phyloP scores from a whole-genome alignment of 306 rosid genomes.

The Dryas alaskensis region DNA sequence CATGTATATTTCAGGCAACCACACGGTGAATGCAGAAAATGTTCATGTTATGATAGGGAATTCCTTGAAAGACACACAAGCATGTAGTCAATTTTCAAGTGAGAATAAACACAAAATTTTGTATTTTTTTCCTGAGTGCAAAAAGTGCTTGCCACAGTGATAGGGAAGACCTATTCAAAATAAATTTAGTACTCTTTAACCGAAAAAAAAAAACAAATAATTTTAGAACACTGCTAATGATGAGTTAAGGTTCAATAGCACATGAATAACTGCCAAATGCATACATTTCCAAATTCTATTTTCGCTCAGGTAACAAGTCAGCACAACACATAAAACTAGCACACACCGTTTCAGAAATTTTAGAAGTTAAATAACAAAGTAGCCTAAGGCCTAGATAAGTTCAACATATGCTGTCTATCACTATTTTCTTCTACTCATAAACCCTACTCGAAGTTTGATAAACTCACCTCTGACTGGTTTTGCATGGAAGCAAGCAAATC shows the following conservation, averaged over 20 bases:
- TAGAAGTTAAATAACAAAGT: neutral
- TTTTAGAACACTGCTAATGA: neutral
- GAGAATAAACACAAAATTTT: too few relatives aligned
- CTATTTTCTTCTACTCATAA: neutral
- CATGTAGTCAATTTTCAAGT: neutral
- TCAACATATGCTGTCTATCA: neutral
- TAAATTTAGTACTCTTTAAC: neutral
- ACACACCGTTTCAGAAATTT: neutral
- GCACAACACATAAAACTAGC: constrained; percentile 1
- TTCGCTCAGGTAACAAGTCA: neutral
- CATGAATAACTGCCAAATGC: neutral
- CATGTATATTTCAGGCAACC: neutral
- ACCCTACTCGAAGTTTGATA: neutral
- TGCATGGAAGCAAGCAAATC: constrained; percentile 98
- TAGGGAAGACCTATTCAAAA: neutral
- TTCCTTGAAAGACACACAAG: neutral
- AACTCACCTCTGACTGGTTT: constrained; percentile 72
- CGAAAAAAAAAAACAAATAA: neutral
- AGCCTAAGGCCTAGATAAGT: neutral
- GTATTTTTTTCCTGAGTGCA: too few relatives aligned
- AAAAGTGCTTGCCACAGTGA: neutral
- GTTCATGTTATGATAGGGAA: neutral
- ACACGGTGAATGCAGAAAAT: neutral
- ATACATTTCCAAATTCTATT: neutral
- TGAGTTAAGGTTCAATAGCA: neutral